Evolutionary conservation across 164 flowering plant species (phyloP), one percentile per base, ranked within the genome.

Genomic region (Akebia trifoliata): DNA sequence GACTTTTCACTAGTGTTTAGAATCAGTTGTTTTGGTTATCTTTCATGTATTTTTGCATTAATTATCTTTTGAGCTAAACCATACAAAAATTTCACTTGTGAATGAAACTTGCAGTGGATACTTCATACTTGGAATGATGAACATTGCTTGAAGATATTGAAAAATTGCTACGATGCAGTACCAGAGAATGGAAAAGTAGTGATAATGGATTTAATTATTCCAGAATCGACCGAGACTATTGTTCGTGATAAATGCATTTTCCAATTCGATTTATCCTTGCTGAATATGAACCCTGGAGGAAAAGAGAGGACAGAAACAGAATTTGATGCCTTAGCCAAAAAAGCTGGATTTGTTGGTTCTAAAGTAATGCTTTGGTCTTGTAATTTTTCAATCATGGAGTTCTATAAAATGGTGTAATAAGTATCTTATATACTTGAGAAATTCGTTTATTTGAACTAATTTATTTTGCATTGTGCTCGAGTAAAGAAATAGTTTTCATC

Each of bases 171-270:
- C 47, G 40, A 64, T 20, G 64, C 72, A 6, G 26, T 75, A n/a
- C 72, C 75, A 2, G 57, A 59, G 1, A 17, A 42, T 10, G 77
- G 75, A 17, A 71, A 73, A 56, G 73, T 78, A 51, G 62, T 77
- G 4, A 36, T 56, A 5, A 72, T 77, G 18, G 81, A 74, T 20
- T 0, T 59, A 21, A 59, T 67, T 1, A 31, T 69, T 10, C 74
- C 75, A 22, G 69, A 63, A 31, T 26, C 20, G 14, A 63, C 69
- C 1, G 65, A 69, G 24, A 38, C 46, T 10, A 62, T 18, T 14
- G 12, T 29, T 6, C n/a, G 52, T 44, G 34, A 29, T 18, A 48
- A 47, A 37, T 44, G 59, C 31, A 22, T 57, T 18, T 37, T 50
- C 35, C 66, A 66, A 49, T 37, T 56, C 0, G 70, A 69, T 53